These are phyloP conservation scores for Citrus unshiu DNA, from an alignment of 345 rosid species.

Conservation along the genomic window DNA sequence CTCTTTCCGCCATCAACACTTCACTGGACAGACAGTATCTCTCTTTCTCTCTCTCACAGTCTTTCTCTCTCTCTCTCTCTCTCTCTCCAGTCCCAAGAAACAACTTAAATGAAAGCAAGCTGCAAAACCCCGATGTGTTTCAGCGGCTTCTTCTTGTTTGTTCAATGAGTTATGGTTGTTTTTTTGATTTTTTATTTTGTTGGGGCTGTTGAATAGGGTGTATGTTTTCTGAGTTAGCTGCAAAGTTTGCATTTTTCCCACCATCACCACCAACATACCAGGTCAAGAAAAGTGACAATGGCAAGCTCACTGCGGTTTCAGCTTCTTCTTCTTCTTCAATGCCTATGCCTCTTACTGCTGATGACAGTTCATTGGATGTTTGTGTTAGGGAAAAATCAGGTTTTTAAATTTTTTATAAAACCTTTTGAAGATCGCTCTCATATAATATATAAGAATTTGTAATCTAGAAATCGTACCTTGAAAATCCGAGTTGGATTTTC, in stretches of 20 bases:
- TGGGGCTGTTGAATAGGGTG: slow-evolving; percentile 73
- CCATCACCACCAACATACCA: slow-evolving; percentile 96
- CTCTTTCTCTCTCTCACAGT: no score
- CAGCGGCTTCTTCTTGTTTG: slow-evolving; percentile 13
- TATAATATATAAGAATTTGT: no score
- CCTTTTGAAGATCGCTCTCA: no score
- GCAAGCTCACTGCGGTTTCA: slow-evolving; percentile 60
- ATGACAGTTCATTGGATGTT: slow-evolving; percentile 73
- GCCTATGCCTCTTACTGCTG: slow-evolving; percentile 66
- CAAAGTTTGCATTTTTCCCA: slow-evolving; percentile 96
- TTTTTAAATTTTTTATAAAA: no score
- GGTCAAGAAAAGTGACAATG: slow-evolving; percentile 60
- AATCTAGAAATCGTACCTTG: no score
- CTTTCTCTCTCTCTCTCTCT: no score
- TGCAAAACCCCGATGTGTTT: slow-evolving; percentile 13
- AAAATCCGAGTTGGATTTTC: no score
- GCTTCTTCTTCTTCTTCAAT: slow-evolving; percentile 41
- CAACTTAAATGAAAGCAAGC: neutral
- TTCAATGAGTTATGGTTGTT: slow-evolving; percentile 33
- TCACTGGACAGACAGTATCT: neutral
- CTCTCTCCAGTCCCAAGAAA: no score
- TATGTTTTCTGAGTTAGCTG: slow-evolving; percentile 85
- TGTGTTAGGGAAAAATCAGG: no score
- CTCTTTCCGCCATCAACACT: slow-evolving; percentile 4
- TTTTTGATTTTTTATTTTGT: neutral